phyloP scores from a whole-genome alignment of 352 stramenopile genomes.

The Phytopythium vexans region DNA sequence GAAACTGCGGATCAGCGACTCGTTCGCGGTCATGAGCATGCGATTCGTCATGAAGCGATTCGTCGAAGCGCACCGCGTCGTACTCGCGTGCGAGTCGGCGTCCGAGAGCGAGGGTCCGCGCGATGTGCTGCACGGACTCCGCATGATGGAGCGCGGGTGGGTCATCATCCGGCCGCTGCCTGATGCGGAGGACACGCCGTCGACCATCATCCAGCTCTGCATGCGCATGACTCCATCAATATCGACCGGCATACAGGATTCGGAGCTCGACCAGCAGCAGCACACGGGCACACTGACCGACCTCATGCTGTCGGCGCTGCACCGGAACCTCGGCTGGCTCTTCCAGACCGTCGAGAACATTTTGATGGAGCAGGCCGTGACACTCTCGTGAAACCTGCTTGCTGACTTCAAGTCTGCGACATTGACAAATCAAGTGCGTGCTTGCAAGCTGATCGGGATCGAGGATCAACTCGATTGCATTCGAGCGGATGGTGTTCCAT shows the following conservation, averaged over 20 bases:
- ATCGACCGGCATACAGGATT: slow-evolving; percentile 5
- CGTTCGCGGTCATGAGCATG: slow-evolving; percentile 28
- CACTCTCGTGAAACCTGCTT: background rate
- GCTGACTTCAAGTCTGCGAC: background rate
- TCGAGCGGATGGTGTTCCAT: no score
- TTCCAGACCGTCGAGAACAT: slow-evolving; percentile 59
- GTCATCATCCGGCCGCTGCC: slow-evolving; percentile 27
- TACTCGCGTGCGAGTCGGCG: slow-evolving; percentile 25
- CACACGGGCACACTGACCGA: slow-evolving; percentile 39
- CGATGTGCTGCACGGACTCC: slow-evolving; percentile 29
- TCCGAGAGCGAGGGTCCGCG: slow-evolving; percentile 27
- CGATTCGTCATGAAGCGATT: slow-evolving; percentile 39
- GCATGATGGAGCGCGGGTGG: slow-evolving; percentile 41
- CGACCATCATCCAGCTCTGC: slow-evolving; percentile 48
- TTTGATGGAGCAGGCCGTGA: slow-evolving; percentile 32
- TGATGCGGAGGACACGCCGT: slow-evolving; percentile 7
- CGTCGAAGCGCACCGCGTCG: slow-evolving; percentile 14
- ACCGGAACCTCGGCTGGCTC: slow-evolving; percentile 41
- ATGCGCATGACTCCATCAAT: slow-evolving; percentile 46
- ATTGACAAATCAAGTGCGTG: background rate
- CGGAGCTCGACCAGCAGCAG: slow-evolving; percentile 9
- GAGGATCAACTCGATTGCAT: no score
- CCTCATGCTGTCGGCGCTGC: slow-evolving; percentile 37
- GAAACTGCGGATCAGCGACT: slow-evolving; percentile 25
- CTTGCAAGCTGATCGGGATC: no score